A percentile compares a stretch with the other conserved stretches of the same genome.
Evolutionary conservation across 371 early-diverging fungal genomes (phyloP).

Genomic region (Dichotomocladium elegans): DNA sequence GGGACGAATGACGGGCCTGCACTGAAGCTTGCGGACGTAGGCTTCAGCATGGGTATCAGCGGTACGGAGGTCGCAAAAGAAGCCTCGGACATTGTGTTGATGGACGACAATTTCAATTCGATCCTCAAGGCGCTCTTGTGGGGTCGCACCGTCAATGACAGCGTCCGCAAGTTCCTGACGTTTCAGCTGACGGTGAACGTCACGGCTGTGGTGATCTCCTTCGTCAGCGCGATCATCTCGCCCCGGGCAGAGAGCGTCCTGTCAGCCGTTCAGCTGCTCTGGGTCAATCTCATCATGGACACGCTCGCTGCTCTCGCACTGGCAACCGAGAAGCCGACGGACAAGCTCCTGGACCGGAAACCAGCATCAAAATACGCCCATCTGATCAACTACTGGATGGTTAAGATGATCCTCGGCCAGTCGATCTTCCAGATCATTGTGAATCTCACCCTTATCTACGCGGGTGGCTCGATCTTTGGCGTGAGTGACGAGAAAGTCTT

Average conservation of each 20-base stretch:
- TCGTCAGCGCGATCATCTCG: conserved; percentile 83
- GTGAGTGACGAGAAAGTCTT: conserved; percentile 51
- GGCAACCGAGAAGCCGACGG: conserved; percentile 94
- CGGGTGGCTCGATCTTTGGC: conserved; percentile 63
- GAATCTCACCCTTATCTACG: conserved; percentile 56
- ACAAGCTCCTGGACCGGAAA: conserved; percentile 73
- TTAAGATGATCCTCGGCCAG: conserved; percentile 88
- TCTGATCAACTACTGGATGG: conserved; percentile 88
- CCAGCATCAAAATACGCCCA: conserved; percentile 78
- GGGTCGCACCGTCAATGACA: conserved; percentile 94
- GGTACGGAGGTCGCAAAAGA: conserved; percentile 98
- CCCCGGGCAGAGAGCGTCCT: conserved; percentile 93
- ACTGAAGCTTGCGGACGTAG: conserved; percentile 93
- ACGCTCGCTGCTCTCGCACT: conserved; percentile 97
- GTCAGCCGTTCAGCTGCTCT: conserved; percentile 95
- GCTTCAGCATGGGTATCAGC: conserved; percentile 95
- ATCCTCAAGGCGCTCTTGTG: conserved; percentile 89
- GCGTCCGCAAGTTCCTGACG: conserved; percentile 92
- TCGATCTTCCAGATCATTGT: conserved; percentile 77
- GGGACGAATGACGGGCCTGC: conserved; percentile 98
- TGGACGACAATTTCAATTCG: conserved; percentile 94
- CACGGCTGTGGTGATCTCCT: conserved; percentile 84
- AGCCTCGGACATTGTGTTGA: conserved; percentile 90
- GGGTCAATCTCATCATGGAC: conserved; percentile 98
- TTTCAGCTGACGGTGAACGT: conserved; percentile 97